Percentiles rank a stretch among this genome's conserved stretches.
Evolutionary conservation across 441 rosid genomes (phyloP).

Genomic region (Sinapis alba): DNA sequence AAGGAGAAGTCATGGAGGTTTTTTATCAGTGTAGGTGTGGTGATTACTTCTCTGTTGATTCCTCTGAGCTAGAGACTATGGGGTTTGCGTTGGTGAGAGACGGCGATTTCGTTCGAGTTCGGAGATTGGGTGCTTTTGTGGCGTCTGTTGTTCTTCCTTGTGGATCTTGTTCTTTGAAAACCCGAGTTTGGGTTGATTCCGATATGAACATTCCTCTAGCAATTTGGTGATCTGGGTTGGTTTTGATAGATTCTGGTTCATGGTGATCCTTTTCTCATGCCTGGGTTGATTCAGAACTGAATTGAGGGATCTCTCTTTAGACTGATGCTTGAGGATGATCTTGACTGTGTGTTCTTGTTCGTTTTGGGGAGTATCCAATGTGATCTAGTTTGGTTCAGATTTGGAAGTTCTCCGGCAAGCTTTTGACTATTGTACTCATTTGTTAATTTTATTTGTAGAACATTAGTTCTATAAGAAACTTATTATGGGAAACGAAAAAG

Average conservation of each 20-base stretch:
- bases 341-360: slow-evolving; percentile 23
- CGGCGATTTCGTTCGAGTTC: slow-evolving; percentile 38
- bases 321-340: not conserved
- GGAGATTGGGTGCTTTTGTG: slow-evolving; percentile 47
- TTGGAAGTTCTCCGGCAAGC: not conserved
- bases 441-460: not conserved
- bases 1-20: slow-evolving; percentile 54
- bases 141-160: slow-evolving; percentile 48
- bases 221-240: not conserved
- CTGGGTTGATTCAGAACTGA: not conserved
- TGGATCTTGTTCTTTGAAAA: slow-evolving; percentile 42
- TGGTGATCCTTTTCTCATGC: no score
- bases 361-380: not conserved
- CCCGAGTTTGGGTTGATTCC: slow-evolving; percentile 32
- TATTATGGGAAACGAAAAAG: slow-evolving; percentile 2
- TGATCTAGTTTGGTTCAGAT: slow-evolving; percentile 7
- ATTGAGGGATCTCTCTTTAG: not conserved
- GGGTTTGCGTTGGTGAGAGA: slow-evolving; percentile 62
- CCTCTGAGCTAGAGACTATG: slow-evolving; percentile 65
- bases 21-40: slow-evolving; percentile 79
- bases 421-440: slow-evolving; percentile 17
- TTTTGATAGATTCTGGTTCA: not conserved
- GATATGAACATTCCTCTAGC: slow-evolving; percentile 41
- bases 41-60: slow-evolving; percentile 74
- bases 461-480: not conserved